Base-by-base conservation (phyloP, 2,329 filamentous ascomycete genomes). In the Leptographium flavum region DNA sequence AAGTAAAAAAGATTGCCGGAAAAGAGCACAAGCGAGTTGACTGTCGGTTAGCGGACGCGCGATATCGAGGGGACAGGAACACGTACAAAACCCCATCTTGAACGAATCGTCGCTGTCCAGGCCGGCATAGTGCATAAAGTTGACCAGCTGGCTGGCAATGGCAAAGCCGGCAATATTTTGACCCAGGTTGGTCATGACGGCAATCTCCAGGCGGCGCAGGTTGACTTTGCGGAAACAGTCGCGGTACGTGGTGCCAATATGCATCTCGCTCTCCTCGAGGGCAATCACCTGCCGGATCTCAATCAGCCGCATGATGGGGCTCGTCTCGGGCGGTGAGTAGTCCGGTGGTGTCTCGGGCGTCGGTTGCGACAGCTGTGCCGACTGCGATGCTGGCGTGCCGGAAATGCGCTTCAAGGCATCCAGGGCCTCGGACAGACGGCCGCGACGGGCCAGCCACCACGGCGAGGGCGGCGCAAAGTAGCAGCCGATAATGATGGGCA, bases 211-310 rank as follows among this genome's bases (percentile, higher is more conserved):
- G 19, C 72, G 66, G n/a, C 70, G 63, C 17, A 66, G 54, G 48
- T 72, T 71, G 33, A 63, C 60, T 1, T 66, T 68, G 37, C 58
- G 65, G 52, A 76, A 66, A 40, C 70, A 73, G 48, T 75, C 71
- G 22, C 58, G 17, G 50, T 74, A 76, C 1, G 62, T 67, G 27
- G 66, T 69, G 1, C 67, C 68, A 2, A 64, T 62, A 46, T 69
- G 64, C 45, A 65, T 61, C 43, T 71, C 66, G 11, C 43, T 32
- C 46, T 69, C 62, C 55, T 80, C 76, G 1, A 76, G 58, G 45
- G 68, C 63, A 47, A 78, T 72, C 0, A 75, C 79, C 49, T 76
- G 68, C 22, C 69, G 60, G 54, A 81, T 79, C 14, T 68, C 68
- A 38, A 69, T 64, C 27, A 67, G 58, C 3, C 68, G 60, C 11